These are phyloP conservation scores for Akebia trifoliata DNA, from an alignment of 164 flowering plant genomes.

Conservation along the genomic window DNA sequence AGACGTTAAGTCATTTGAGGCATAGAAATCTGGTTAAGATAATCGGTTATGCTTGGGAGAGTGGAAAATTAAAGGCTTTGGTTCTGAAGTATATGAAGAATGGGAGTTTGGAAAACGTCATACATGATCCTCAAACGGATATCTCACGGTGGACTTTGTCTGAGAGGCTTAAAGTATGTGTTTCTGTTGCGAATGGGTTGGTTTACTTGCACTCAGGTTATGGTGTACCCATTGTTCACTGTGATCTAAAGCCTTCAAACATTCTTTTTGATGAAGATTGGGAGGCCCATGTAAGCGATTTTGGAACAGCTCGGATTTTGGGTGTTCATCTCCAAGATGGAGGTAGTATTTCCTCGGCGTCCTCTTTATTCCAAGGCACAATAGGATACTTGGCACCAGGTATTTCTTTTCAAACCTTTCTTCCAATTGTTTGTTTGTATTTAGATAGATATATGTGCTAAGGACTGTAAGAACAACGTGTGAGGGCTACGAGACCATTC, in stretches of 20 bases:
- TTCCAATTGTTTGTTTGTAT: background rate
- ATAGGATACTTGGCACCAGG: constrained; percentile 95
- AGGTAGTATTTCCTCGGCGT: constrained; percentile 32
- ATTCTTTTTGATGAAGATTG: constrained; percentile 56
- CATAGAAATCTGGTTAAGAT: constrained; percentile 74
- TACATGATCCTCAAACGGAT: constrained; percentile 42
- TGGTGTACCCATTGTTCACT: constrained; percentile 65
- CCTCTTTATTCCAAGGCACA: constrained; percentile 78
- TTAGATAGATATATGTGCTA: background rate
- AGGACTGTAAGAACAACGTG: too few species aligned
- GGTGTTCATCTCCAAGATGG: constrained; percentile 51
- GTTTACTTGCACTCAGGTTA: constrained; percentile 69
- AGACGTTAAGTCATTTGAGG: constrained; percentile 48
- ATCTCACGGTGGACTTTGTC: constrained; percentile 42
- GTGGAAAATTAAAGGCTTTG: constrained; percentile 61
- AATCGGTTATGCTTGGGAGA: constrained; percentile 83
- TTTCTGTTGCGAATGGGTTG: constrained; percentile 59
- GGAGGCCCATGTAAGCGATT: constrained; percentile 82
- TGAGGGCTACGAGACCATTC: too few species aligned
- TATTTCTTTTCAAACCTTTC: constrained; percentile 19
- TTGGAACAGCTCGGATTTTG: constrained; percentile 78
- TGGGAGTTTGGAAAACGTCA: constrained; percentile 62
- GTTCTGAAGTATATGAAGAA: constrained; percentile 76
- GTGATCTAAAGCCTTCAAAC: constrained; percentile 86
- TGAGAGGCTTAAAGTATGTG: constrained; percentile 42